Percentiles rank a stretch among this genome's conserved stretches.
Evolutionary conservation across 73 alveolate genomes (phyloP).

Genomic region (Symbiodinium pilosum): DNA sequence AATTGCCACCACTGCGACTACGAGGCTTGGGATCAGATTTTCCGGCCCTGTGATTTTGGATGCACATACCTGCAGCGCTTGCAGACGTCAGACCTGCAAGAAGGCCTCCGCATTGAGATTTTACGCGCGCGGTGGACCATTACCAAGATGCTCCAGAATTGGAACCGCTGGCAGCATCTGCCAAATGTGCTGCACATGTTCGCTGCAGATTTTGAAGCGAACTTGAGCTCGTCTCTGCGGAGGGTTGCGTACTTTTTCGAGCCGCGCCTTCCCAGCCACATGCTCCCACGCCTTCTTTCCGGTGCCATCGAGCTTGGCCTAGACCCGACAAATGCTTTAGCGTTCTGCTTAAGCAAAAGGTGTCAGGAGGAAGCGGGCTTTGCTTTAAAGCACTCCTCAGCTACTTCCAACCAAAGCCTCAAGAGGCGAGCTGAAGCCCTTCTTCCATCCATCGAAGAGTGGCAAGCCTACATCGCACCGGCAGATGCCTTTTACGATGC

Average conservation of each 20-base stretch:
- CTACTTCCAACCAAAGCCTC: neutral
- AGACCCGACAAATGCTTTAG: neutral
- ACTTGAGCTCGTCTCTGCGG: neutral
- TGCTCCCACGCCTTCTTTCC: constrained; percentile 24
- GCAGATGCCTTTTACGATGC: constrained; percentile 51
- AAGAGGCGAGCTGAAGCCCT: neutral
- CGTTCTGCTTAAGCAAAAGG: neutral
- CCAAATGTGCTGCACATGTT: constrained; percentile 22
- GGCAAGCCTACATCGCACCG: constrained; percentile 22
- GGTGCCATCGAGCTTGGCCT: constrained; percentile 25
- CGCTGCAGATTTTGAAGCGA: neutral
- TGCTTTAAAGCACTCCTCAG: constrained; percentile 39
- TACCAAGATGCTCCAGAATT: constrained; percentile 44
- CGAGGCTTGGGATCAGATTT: constrained; percentile 43
- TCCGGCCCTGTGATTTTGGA: constrained; percentile 46
- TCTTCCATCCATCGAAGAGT: neutral
- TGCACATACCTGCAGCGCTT: constrained; percentile 48
- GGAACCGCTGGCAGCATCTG: constrained; percentile 28
- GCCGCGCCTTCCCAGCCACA: constrained; percentile 21
- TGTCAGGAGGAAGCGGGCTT: neutral
- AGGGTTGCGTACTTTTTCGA: neutral
- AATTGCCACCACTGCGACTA: constrained; percentile 76
- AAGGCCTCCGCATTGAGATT: constrained; percentile 48
- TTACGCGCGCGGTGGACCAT: constrained; percentile 66
- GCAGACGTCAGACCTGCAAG: neutral